Evolutionary conservation across 2,329 filamentous ascomycete species (phyloP), one percentile per base, ranked within the genome.

Genomic region (Ascochyta koolunga): DNA sequence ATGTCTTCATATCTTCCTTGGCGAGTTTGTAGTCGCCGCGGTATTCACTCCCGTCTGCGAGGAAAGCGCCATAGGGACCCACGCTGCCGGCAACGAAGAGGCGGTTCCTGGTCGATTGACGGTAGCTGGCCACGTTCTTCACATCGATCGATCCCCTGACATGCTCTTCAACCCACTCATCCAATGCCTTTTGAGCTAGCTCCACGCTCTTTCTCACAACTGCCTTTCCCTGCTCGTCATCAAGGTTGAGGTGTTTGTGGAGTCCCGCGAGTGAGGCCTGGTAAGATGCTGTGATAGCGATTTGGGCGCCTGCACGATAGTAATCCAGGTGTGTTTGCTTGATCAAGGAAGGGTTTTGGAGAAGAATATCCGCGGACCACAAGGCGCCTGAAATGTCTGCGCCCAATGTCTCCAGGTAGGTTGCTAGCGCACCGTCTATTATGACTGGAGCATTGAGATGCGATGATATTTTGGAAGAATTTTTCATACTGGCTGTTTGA

Each of bases 221-320:
- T 1, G 66, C 56, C n/a, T 62, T 64, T 3, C 75, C 75, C 11
- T 74, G 67, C 2, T 60, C 50, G 33, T 73, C 66, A 29, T 50
- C 61, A 29, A 78, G 35, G 1, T 58, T 57, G 10, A 78, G 63
- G 44, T 80, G 74, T 25, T 77, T 62, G 10, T 58, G 40, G 5
- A 81, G 64, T 5, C 79, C 79, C 2, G 65, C 65, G 6, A 74
- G 61, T n/a, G 75, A 75, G 2, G 79, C 77, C 64, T 81, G 79
- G 56, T 81, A 81, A 13, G 74, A 78, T 5, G 78, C 72, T 27
- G 79, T 81, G 60, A 78, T 80, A 10, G 76, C 78, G 24, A 81
- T 66, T 44, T 78, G 69, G n/a, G 79, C 78, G 31, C 79, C 78
- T 10, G 77, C 71, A 6, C 65, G 59, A 63, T 69, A 81, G 64